Conservation (phyloP, 805 yeast species). For the Yarrowia sp. region DNA sequence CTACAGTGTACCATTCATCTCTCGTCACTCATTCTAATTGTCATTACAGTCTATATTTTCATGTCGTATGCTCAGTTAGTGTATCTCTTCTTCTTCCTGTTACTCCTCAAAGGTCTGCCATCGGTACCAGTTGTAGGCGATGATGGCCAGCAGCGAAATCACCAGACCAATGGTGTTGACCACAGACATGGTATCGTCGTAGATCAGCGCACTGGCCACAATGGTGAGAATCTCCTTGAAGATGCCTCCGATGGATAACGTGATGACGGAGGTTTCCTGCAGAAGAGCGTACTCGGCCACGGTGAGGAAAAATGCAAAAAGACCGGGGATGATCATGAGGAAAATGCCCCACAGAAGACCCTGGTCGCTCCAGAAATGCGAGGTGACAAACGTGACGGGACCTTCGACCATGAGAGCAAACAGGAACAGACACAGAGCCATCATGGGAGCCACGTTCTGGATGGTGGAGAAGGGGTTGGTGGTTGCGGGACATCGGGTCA, state of each 20-base stretch:
- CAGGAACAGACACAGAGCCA: conserved; percentile 67
- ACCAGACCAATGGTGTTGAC: conserved; percentile 76
- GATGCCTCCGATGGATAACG: conserved; percentile 89
- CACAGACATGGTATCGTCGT: conserved; percentile 72
- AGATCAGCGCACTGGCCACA: conserved; percentile 67
- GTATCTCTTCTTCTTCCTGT: not conserved
- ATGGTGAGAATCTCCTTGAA: conserved; percentile 92
- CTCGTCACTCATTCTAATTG: not conserved
- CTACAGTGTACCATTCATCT: too few species aligned
- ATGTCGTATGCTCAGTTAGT: conserved; percentile 35
- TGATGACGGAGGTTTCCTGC: conserved; percentile 80
- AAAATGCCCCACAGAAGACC: conserved; percentile 64
- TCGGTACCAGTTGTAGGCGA: conserved; percentile 71
- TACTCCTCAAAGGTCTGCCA: conserved; percentile 35
- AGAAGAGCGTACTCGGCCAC: conserved; percentile 79
- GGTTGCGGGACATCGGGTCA: conserved; percentile 61
- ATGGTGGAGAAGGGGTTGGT: conserved; percentile 81
- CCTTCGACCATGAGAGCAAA: conserved; percentile 78
- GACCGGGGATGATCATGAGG: conserved; percentile 78
- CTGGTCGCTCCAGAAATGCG: conserved; percentile 69
- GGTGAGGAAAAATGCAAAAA: conserved; percentile 88
- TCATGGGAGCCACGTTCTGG: conserved; percentile 81
- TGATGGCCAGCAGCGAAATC: conserved; percentile 77
- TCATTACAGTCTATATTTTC: conserved; percentile 31
- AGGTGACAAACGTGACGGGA: conserved; percentile 56